Evolutionary conservation across 768 basidiomycete species (phyloP).

Genomic region (Tulasnella sp.): DNA sequence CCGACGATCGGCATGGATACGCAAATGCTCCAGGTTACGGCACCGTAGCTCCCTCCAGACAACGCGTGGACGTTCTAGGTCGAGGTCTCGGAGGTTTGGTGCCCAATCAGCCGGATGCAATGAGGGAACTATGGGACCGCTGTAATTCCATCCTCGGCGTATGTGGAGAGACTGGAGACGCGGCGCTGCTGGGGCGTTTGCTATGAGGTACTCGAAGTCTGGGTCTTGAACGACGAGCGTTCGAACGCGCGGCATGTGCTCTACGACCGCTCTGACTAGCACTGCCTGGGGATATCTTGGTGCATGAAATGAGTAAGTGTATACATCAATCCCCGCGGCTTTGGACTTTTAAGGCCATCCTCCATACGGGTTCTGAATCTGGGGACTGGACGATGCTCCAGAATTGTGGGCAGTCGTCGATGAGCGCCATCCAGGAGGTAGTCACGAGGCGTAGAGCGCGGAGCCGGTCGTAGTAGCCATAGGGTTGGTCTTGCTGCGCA

Average conservation of each 20-base stretch:
- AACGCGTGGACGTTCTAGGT: background rate
- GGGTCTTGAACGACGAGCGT: background rate
- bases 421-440: too few relatives aligned
- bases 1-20: background rate
- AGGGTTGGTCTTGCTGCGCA: too few relatives aligned
- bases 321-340: background rate
- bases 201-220: background rate
- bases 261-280: background rate
- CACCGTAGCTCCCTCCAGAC: background rate
- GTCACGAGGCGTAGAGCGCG: too few relatives aligned
- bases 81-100: background rate
- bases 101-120: background rate
- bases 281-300: background rate
- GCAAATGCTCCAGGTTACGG: background rate
- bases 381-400: background rate
- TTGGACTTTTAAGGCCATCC: background rate
- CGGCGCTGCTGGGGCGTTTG: background rate
- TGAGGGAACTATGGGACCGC: background rate
- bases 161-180: background rate
- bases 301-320: background rate
- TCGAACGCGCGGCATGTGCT: background rate
- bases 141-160: too few relatives aligned
- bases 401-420: too few relatives aligned
- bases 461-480: too few relatives aligned
- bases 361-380: background rate